Percentiles rank a stretch among this genome's conserved stretches.
Conservation (phyloP, 257 asterid species). For the Scutellaria baicalensis region DNA sequence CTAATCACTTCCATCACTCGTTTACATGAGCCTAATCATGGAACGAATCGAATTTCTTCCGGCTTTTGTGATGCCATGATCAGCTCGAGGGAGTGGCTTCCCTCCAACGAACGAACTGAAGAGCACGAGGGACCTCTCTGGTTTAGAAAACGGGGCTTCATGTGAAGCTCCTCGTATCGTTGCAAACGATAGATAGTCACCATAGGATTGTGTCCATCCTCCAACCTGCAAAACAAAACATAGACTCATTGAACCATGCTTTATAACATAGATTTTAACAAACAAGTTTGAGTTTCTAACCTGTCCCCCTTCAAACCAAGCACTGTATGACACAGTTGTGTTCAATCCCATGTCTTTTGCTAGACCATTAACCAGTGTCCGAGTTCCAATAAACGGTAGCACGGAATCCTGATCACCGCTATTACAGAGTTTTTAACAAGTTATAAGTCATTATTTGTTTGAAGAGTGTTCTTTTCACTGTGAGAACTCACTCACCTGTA, state of each 20-base stretch:
- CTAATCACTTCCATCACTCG: neutral
- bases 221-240: conserved; percentile 39
- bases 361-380: conserved; percentile 42
- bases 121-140: conserved; percentile 61
- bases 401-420: conserved; percentile 96
- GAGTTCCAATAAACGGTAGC: conserved; percentile 60
- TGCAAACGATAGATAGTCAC: conserved; percentile 54
- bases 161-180: conserved; percentile 89
- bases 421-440: neutral
- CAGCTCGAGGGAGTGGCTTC: conserved; percentile 35
- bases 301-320: conserved; percentile 50
- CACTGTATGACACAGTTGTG: conserved; percentile 45
- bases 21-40: conserved; percentile 12
- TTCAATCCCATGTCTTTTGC: conserved; percentile 49
- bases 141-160: conserved; percentile 82
- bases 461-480: neutral
- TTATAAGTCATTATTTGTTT: neutral
- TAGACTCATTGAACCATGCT: neutral
- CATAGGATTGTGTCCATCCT: conserved; percentile 73
- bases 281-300: neutral
- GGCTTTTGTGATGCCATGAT: neutral
- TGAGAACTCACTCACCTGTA: conserved; percentile 34
- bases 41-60: neutral
- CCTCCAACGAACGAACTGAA: conserved; percentile 60
- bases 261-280: neutral